These are phyloP conservation scores for Sarocladium kiliense DNA, from an alignment of 2,329 filamentous ascomycete genomes.

Conservation along the genomic window DNA sequence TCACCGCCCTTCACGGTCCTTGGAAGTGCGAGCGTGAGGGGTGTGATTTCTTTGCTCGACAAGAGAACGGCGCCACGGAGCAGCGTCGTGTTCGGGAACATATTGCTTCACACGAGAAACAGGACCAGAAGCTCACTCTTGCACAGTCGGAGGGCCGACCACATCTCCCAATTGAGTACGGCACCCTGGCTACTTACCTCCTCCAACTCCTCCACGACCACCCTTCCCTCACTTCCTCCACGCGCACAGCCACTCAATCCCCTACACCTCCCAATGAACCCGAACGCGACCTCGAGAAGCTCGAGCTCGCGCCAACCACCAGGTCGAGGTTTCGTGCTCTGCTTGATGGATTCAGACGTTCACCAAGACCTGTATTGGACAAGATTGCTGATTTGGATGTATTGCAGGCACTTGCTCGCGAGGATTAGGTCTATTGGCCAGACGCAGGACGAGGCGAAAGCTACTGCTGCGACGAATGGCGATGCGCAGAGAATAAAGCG, in stretches of 20 bases:
- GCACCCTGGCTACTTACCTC: slow-evolving; percentile 11
- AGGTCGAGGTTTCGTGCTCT: slow-evolving; percentile 17
- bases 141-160: slow-evolving; percentile 54
- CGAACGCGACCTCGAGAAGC: slow-evolving; percentile 10
- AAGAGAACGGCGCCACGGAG: slow-evolving; percentile 44
- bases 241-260: neutral
- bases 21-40: slow-evolving; percentile 44
- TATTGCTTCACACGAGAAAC: slow-evolving; percentile 53
- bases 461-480: slow-evolving; percentile 14
- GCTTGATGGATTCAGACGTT: slow-evolving; percentile 21
- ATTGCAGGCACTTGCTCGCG: slow-evolving; percentile 47
- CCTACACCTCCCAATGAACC: neutral
- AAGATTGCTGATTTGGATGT: slow-evolving; percentile 22
- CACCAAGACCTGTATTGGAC: slow-evolving; percentile 21
- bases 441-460: slow-evolving; percentile 25
- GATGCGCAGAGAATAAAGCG: slow-evolving; percentile 42
- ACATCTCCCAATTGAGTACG: slow-evolving; percentile 51
- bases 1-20: slow-evolving; percentile 12
- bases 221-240: slow-evolving; percentile 16
- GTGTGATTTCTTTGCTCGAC: slow-evolving; percentile 53
- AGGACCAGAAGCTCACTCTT: slow-evolving; percentile 44
- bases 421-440: slow-evolving; percentile 45
- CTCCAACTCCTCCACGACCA: slow-evolving; percentile 25
- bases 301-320: neutral
- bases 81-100: slow-evolving; percentile 55